Evolutionary conservation across 2,329 filamentous ascomycete species (phyloP), one percentile per base, ranked within the genome.

Genomic region (Fusarium papillatum): DNA sequence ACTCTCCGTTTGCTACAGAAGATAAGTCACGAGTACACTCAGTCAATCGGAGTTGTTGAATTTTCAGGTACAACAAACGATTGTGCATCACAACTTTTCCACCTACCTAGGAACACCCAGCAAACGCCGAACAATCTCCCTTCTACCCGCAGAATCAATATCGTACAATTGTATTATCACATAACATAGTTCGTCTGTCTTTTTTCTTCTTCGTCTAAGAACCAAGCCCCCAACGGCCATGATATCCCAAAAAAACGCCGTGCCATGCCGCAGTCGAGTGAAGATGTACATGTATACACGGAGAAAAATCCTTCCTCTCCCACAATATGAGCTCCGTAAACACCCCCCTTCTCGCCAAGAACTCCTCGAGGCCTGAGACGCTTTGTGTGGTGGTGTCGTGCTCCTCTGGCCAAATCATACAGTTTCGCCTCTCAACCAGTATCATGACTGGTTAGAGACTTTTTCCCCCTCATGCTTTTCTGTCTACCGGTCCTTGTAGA

Each of bases 401-500:
- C 57, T 55, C 31, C 64, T 57, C 36, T 19, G 64, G 63, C 50
- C 66, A 71, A 72, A 79, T 80, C 75, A 57, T 80, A 78, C 78
- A 80, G 62, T 60, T 48, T 68, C 36, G 64, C 39, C 38, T 50
- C 70, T 61, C 29, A 24, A 24, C 41, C 29, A 57, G 19, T 10
- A 57, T 57, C 29, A 34, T 57, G 62, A 67, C 57, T 48, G 10
- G 14, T 41, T 9, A 19, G 62, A 64, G 17, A 65, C 48, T 53
- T 41, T 38, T 17, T 13, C 26, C 17, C 24, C 16, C 31, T 53
- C 57, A 39, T 24, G 34, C 31, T 34, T 10, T 38, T 43, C 19
- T 11, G 31, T 66, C 83, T 86, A 94, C 89, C 92, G 90, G 83
- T 97, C 95, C 87, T 97, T 97, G 86, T 97, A 98, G 70, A 98